phyloP scores from a whole-genome alignment of 2,329 filamentous ascomycete species.

The Diaporthe destruens region DNA sequence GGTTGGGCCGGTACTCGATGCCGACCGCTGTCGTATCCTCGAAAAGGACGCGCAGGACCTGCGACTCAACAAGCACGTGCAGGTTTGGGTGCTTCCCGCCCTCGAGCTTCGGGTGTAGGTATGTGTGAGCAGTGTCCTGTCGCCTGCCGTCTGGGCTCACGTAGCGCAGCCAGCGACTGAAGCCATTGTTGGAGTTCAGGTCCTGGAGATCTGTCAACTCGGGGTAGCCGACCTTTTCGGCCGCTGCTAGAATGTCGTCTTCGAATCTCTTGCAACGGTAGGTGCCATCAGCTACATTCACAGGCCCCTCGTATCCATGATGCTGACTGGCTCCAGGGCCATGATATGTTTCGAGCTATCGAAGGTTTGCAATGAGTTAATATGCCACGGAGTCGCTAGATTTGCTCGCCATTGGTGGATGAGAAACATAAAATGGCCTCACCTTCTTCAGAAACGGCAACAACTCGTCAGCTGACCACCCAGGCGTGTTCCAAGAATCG shows the following conservation, averaged over 20 bases:
- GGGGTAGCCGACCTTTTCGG: constrained; percentile 57
- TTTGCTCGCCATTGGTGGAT: neutral
- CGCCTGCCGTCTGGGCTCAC: constrained; percentile 54
- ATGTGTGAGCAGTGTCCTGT: constrained; percentile 48
- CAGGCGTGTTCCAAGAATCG: constrained; percentile 45
- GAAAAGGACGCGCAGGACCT: constrained; percentile 62
- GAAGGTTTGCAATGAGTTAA: neutral
- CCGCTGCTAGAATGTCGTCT: constrained; percentile 60
- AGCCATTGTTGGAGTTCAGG: constrained; percentile 56
- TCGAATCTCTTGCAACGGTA: constrained; percentile 53
- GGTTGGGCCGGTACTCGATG: constrained; percentile 66
- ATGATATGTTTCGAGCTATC: constrained; percentile 45
- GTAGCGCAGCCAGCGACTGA: constrained; percentile 47
- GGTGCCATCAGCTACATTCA: constrained; percentile 62
- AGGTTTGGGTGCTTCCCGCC: constrained; percentile 48
- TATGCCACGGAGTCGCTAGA: neutral
- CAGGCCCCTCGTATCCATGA: constrained; percentile 62
- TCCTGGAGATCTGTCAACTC: constrained; percentile 64
- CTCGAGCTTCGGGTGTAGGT: constrained; percentile 49
- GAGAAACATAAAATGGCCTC: neutral
- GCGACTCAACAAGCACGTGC: constrained; percentile 49
- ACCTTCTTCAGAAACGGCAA: constrained; percentile 63
- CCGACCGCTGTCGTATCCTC: constrained; percentile 65
- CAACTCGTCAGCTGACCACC: constrained; percentile 51
- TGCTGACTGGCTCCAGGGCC: constrained; percentile 45